Conservation (phyloP, 106 monocot species). For the Allium cepa region DNA sequence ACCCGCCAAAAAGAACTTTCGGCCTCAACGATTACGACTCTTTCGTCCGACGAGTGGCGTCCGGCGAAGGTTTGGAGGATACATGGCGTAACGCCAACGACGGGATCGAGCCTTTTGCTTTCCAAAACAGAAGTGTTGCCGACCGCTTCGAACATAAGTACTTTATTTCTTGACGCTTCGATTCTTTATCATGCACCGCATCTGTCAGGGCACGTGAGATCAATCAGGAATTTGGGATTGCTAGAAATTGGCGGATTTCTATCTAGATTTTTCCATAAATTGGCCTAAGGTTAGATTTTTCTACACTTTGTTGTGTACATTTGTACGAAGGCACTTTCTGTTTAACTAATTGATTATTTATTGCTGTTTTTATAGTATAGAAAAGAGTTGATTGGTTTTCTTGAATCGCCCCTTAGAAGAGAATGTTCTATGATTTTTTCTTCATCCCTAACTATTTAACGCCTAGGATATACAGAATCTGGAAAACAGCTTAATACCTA, state of each 20-base stretch:
- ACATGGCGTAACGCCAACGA: conserved; percentile 74
- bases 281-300: conserved; percentile 77
- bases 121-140: conserved; percentile 56
- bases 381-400: conserved; percentile 48
- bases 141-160: conserved; percentile 61
- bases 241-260: conserved; percentile 53
- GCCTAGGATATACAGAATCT: too few species aligned
- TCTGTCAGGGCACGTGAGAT: conserved; percentile 39
- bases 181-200: conserved; percentile 33
- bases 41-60: conserved; percentile 51
- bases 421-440: conserved; percentile 45
- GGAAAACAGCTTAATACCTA: too few species aligned
- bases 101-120: conserved; percentile 59
- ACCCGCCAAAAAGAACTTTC: conserved; percentile 30
- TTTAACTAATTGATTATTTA: not conserved
- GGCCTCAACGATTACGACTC: conserved; percentile 45
- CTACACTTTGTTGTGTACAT: not conserved
- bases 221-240: conserved; percentile 73
- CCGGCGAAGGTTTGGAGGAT: conserved; percentile 52
- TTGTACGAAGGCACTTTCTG: not conserved
- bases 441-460: too few species aligned
- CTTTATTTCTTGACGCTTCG: conserved; percentile 50
- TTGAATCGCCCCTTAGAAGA: conserved; percentile 71
- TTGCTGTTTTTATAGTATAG: conserved; percentile 56
- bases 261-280: conserved; percentile 69